phyloP scores from a whole-genome alignment of 192 early-diverging fungal species.

The Mortierella hygrophila region DNA sequence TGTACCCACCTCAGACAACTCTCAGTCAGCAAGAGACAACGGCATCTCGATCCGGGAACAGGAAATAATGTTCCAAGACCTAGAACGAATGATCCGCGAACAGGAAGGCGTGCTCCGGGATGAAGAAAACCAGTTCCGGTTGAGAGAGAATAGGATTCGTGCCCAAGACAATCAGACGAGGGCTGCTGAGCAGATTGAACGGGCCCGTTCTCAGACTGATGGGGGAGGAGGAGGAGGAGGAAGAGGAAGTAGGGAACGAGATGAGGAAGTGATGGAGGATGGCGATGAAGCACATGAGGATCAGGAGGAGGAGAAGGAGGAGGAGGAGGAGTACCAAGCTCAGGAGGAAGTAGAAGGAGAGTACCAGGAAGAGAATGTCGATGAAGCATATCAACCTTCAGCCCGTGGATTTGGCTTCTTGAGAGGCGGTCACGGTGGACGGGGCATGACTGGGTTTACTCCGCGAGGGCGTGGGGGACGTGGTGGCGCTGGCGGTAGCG shows the following conservation, averaged over 20 bases:
- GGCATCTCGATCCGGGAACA: too few relatives aligned
- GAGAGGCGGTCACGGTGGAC: neutral
- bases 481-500: neutral
- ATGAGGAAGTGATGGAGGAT: neutral
- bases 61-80: neutral
- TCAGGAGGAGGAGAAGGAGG: slow-evolving; percentile 4
- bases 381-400: neutral
- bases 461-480: neutral
- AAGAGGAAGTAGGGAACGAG: neutral
- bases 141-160: neutral
- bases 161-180: neutral
- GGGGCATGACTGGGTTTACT: neutral
- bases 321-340: neutral
- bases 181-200: neutral
- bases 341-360: neutral
- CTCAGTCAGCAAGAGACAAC: neutral
- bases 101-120: neutral
- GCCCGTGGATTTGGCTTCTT: neutral
- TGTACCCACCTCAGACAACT: neutral
- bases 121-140: neutral
- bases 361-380: neutral
- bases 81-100: neutral
- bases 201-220: neutral
- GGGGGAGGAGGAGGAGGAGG: neutral
- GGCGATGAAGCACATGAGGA: neutral